These are phyloP conservation scores for Turritis glabra DNA, from an alignment of 345 rosid species.

Conservation along the genomic window DNA sequence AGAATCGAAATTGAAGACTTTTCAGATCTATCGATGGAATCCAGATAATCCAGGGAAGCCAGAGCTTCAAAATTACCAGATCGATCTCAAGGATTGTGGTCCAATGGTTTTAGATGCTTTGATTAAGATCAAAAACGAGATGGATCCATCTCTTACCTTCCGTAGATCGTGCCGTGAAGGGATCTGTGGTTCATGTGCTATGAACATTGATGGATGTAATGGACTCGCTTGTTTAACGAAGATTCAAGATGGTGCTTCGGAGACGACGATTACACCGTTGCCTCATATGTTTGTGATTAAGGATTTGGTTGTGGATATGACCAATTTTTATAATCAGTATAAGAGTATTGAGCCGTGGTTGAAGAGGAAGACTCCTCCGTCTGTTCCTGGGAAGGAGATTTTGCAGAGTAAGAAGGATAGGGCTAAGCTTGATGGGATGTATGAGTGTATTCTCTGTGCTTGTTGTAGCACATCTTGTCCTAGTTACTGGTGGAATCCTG, in stretches of 20 bases:
- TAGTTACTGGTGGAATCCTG: constrained; percentile 99
- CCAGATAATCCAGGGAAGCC: constrained; percentile 86
- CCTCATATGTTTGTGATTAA: constrained; percentile 98
- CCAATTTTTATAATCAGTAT: constrained; percentile 94
- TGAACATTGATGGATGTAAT: constrained; percentile 98
- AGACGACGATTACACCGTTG: constrained; percentile 70
- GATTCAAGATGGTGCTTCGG: constrained; percentile 47
- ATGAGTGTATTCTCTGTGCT: constrained; percentile 93
- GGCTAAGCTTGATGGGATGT: constrained; percentile 97
- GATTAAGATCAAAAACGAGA: constrained; percentile 96
- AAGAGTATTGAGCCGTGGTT: constrained; percentile 99
- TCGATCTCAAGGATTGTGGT: constrained; percentile 88
- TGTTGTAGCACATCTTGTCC: constrained; percentile 98
- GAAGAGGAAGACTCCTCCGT: constrained; percentile 82
- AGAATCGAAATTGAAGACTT: constrained; percentile 52
- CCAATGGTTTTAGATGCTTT: constrained; percentile 97
- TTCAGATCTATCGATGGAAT: constrained; percentile 95
- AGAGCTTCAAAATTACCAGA: constrained; percentile 64
- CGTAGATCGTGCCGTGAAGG: constrained; percentile 99
- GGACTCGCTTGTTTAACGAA: constrained; percentile 92
- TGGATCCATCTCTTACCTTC: constrained; percentile 90
- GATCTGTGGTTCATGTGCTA: constrained; percentile 95
- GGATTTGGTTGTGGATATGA: constrained; percentile 97
- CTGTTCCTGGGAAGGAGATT: constrained; percentile 77
- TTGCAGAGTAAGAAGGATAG: constrained; percentile 92